Conservation (phyloP, 225 moss, liverwort and hornwort genomes). For the Ulota crispa region DNA sequence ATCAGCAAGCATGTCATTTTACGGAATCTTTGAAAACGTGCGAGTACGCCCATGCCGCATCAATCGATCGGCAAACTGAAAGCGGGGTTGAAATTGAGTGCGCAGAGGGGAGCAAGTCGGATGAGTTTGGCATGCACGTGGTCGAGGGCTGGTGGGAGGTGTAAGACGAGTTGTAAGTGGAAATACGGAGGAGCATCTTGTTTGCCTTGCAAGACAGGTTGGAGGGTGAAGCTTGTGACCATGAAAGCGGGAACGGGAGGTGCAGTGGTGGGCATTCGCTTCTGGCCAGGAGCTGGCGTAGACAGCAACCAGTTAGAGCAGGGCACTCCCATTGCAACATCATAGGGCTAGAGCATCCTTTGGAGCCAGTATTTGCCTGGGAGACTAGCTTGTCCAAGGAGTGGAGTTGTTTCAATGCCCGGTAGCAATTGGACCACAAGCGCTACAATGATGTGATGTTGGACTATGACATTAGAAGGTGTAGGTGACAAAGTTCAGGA, state of each 20-base stretch:
- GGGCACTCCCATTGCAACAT: background rate
- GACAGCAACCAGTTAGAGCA: constrained; percentile 10
- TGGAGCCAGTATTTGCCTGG: background rate
- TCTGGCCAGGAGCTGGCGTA: constrained; percentile 69
- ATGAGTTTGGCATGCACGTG: background rate
- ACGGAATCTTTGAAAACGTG: background rate
- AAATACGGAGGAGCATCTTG: background rate
- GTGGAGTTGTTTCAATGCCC: background rate
- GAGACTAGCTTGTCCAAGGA: background rate
- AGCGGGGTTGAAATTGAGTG: background rate
- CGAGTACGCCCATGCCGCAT: background rate
- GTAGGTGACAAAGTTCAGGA: background rate
- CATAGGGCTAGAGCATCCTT: background rate
- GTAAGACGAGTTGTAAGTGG: background rate
- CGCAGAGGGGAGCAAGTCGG: background rate
- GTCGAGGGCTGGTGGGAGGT: background rate
- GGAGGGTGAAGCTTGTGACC: constrained; percentile 32
- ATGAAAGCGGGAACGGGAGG: constrained; percentile 60
- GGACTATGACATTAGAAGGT: background rate
- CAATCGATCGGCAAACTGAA: background rate
- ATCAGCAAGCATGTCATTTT: background rate
- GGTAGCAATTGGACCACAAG: background rate
- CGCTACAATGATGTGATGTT: background rate
- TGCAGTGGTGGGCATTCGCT: constrained; percentile 57
- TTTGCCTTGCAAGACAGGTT: constrained; percentile 43